Evolutionary conservation across 2,329 filamentous ascomycete genomes (phyloP), one percentile per base, ranked within the genome.

Genomic region (Penicillium sp.): DNA sequence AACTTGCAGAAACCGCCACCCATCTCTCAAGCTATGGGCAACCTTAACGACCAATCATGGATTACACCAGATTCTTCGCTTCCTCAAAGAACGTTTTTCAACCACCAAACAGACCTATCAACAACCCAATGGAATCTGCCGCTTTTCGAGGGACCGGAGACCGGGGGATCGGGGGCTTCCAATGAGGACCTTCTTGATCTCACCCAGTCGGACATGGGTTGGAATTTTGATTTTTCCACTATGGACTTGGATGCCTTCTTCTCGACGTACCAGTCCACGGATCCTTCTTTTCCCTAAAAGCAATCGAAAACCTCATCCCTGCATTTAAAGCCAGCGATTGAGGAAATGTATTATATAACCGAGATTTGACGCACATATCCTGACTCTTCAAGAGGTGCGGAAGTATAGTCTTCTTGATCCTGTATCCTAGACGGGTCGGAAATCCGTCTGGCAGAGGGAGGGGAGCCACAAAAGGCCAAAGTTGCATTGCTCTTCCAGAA

Each of bases 171-270:
- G 14, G 55, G 60, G 0, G 69, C 64, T 2, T 72, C 69, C n/a
- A 66, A 56, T 5, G 70, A 74, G 14, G 72, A 74, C 53, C 63
- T 76, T 6, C 66, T 72, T 2, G 74, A 77, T 56, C 70, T 77
- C 43, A 75, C 73, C 2, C 67, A 73, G 60, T 70, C 71, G 2
- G 73, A 76, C 50, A 73, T 75, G 69, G 74, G 72, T 5, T 77
- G 74, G 74, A 68, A 76, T 51, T 74, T 77, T 58, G 73, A 76
- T 41, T 75, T 77, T 50, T 76, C 74, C 2, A 75, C 74, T 1
- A 76, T 77, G 73, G 75, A 77, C 51, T 58, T 77, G 6, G 75
- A 76, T 35, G 69, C 73, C 0, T 76, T 77, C 39, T 71, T 76
- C 49, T 77, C 75, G 4, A 60, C 75, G 16, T 69, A 75, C 58